A percentile compares a stretch with the other conserved stretches of the same genome.
phyloP scores from a whole-genome alignment of 768 basidiomycete genomes.

The Boletus huronensis region DNA sequence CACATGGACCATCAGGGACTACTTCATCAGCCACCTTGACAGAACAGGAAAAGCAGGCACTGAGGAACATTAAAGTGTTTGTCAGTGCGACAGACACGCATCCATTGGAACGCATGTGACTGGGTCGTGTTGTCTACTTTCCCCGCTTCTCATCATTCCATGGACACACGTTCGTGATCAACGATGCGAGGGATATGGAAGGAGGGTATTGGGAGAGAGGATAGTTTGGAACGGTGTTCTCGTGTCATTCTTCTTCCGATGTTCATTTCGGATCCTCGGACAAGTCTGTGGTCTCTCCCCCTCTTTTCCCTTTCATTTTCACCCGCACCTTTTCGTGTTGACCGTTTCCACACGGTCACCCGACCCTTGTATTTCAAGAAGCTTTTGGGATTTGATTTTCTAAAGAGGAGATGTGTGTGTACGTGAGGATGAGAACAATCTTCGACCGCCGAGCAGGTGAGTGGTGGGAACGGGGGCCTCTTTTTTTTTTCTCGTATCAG shows the following conservation, averaged over 20 bases:
- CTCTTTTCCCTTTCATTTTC: not conserved
- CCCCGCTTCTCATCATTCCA: not conserved
- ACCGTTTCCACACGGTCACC: not conserved
- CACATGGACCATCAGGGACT: slow-evolving; percentile 22
- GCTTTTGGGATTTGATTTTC: slow-evolving; percentile 24
- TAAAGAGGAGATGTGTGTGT: not conserved
- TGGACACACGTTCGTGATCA: slow-evolving; percentile 1
- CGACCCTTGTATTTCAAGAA: slow-evolving; percentile 9
- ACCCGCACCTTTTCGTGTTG: not conserved
- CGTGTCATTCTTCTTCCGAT: not conserved
- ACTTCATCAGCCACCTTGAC: slow-evolving; percentile 21
- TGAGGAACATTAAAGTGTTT: slow-evolving; percentile 49
- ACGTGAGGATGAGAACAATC: not conserved
- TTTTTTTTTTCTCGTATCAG: not conserved
- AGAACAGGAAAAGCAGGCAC: slow-evolving; percentile 29
- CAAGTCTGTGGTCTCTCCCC: not conserved
- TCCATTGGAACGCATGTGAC: slow-evolving; percentile 66
- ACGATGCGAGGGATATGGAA: slow-evolving; percentile 3
- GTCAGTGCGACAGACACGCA: slow-evolving; percentile 73
- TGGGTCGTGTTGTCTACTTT: not conserved
- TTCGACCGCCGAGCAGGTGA: not conserved
- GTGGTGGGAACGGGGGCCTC: not conserved
- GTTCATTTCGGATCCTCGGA: slow-evolving; percentile 1
- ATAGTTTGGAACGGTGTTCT: not conserved
- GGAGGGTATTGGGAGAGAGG: not conserved